Conservation (phyloP, 2,329 filamentous ascomycete species). For the Aureobasidium sp. region DNA sequence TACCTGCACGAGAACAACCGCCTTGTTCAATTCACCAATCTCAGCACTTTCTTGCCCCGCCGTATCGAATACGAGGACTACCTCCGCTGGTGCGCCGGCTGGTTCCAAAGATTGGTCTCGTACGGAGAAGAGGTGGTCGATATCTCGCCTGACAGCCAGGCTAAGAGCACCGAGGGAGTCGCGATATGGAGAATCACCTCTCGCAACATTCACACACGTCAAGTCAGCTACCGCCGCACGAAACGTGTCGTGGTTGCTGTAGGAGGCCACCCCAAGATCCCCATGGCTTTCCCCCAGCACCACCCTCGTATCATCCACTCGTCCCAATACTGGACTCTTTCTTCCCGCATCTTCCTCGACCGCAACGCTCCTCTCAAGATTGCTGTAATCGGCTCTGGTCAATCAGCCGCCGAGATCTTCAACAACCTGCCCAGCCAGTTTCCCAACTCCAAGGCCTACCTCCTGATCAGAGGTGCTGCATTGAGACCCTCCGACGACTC, state of each 20-base stretch:
- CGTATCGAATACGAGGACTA: constrained; percentile 92
- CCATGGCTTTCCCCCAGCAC: constrained; percentile 59
- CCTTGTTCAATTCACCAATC: constrained; percentile 85
- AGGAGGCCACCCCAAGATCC: constrained; percentile 64
- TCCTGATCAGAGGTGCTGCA: constrained; percentile 78
- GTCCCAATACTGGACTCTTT: constrained; percentile 68
- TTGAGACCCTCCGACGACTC: constrained; percentile 90
- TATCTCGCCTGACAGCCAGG: constrained; percentile 46
- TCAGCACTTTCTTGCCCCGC: constrained; percentile 80
- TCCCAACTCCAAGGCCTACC: constrained; percentile 67
- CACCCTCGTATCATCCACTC: constrained; percentile 78
- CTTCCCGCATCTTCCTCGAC: constrained; percentile 54
- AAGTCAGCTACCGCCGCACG: constrained; percentile 47
- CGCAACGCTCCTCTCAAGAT: constrained; percentile 58
- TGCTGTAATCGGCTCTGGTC: constrained; percentile 80
- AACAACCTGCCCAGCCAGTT: constrained; percentile 77
- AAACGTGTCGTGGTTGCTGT: constrained; percentile 65
- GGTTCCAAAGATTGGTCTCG: constrained; percentile 65
- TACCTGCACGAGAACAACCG: constrained; percentile 77
- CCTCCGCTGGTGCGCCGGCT: constrained; percentile 80
- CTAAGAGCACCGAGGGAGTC: constrained; percentile 44
- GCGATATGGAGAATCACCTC: constrained; percentile 63
- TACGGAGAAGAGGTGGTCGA: constrained; percentile 74
- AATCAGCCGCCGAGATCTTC: constrained; percentile 94
- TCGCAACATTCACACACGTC: constrained; percentile 53